Percentiles rank a stretch among this genome's conserved stretches.
These are phyloP conservation scores for Penicillium canariense DNA, from an alignment of 495 filamentous ascomycete genomes.

Conservation along the genomic window DNA sequence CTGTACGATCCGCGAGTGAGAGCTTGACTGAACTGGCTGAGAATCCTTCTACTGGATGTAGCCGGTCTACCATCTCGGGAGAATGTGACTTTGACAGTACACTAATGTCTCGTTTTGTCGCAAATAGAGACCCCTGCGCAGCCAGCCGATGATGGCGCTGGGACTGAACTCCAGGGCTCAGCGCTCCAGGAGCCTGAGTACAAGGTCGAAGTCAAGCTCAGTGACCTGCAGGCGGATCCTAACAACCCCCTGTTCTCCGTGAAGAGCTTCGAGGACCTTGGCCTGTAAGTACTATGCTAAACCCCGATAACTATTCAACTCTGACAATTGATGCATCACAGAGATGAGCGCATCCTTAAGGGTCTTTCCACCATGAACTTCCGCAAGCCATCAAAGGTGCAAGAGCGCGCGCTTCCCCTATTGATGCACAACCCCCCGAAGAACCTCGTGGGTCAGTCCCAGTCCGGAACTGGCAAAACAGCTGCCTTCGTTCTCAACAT, in stretches of 20 bases:
- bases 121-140: slow-evolving; percentile 13
- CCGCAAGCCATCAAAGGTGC: slow-evolving; percentile 93
- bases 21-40: not conserved
- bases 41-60: not conserved
- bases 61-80: not conserved
- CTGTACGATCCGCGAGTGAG: not conserved
- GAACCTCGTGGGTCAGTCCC: slow-evolving; percentile 96
- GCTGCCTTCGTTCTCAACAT: slow-evolving; percentile 94
- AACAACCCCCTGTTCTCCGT: slow-evolving; percentile 85
- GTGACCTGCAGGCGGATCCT: slow-evolving; percentile 80
- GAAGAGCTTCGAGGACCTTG: slow-evolving; percentile 80
- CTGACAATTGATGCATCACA: slow-evolving; percentile 16
- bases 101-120: slow-evolving; percentile 15
- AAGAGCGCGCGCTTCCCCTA: slow-evolving; percentile 87
- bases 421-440: slow-evolving; percentile 76
- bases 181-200: slow-evolving; percentile 71
- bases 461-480: slow-evolving; percentile 98
- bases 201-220: slow-evolving; percentile 86
- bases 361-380: slow-evolving; percentile 81
- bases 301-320: not conserved
- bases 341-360: slow-evolving; percentile 52
- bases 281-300: slow-evolving; percentile 59
- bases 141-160: slow-evolving; percentile 49
- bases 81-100: slow-evolving; percentile 3
- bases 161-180: slow-evolving; percentile 40